Evolutionary conservation across 768 basidiomycete species (phyloP).

Genomic region (Boletus speciosus): DNA sequence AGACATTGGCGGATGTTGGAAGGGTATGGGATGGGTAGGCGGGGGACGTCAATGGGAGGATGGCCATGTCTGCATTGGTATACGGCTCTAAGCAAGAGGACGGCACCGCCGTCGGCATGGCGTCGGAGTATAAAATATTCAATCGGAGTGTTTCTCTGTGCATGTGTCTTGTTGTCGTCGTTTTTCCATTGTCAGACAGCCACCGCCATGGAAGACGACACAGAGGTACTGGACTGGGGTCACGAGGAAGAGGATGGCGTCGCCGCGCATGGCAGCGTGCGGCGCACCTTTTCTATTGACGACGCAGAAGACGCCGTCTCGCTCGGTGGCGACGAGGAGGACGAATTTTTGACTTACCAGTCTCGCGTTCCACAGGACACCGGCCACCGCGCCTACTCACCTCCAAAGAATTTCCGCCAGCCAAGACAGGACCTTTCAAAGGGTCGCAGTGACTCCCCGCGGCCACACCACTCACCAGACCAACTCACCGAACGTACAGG

Average conservation of each 20-base stretch:
- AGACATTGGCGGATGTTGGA: slow-evolving; percentile 10
- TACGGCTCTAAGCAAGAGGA: no score
- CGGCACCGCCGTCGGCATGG: slow-evolving; percentile 23
- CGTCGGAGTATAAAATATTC: slow-evolving; percentile 16
- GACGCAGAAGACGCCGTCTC: slow-evolving; percentile 65
- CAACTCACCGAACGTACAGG: slow-evolving; percentile 12
- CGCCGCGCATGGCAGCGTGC: slow-evolving; percentile 42
- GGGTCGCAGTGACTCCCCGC: slow-evolving; percentile 1
- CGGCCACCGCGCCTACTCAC: slow-evolving; percentile 11
- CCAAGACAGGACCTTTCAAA: slow-evolving; percentile 13
- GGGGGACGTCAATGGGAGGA: slow-evolving; percentile 33
- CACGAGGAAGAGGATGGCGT: slow-evolving; percentile 45
- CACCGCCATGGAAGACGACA: slow-evolving; percentile 59
- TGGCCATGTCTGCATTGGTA: slow-evolving; percentile 15
- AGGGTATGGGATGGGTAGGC: slow-evolving; percentile 19
- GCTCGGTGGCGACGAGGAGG: slow-evolving; percentile 69
- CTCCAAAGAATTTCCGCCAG: slow-evolving; percentile 15
- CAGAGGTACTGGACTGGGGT: slow-evolving; percentile 70
- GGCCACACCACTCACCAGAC: slow-evolving; percentile 6
- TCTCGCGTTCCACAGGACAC: slow-evolving; percentile 32
- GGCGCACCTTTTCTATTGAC: slow-evolving; percentile 29
- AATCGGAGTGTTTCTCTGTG: slow-evolving; percentile 9
- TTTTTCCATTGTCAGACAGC: slow-evolving; percentile 9
- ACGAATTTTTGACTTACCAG: slow-evolving; percentile 50
- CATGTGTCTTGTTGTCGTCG: slow-evolving; percentile 11